A percentile compares a stretch with the other conserved stretches of the same genome.
Conservation (phyloP, 2,329 filamentous ascomycete genomes). For the Calonectria multiphialidica region DNA sequence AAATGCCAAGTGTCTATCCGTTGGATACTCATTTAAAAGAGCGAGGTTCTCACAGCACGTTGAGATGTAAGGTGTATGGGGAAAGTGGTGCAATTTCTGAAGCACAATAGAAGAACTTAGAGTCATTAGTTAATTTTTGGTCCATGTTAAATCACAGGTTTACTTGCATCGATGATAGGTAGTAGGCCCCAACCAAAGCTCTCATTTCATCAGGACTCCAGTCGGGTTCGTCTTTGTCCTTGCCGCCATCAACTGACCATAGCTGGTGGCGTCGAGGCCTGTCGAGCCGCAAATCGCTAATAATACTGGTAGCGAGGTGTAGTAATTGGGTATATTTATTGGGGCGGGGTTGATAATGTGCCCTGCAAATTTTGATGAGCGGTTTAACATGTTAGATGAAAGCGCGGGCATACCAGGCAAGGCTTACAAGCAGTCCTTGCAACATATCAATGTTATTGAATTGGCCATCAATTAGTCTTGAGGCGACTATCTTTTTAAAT, state of each 20-base stretch:
- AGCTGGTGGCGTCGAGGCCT: constrained; percentile 38
- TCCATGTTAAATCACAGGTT: fast-evolving
- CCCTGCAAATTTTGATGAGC: constrained; percentile 36
- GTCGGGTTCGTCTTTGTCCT: constrained; percentile 33
- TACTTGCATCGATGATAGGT: constrained; percentile 45
- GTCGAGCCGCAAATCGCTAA: constrained; percentile 47
- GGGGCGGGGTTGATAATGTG: constrained; percentile 46
- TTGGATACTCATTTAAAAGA: constrained; percentile 17
- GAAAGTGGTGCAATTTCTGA: constrained; percentile 45
- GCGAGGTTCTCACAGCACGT: constrained; percentile 41
- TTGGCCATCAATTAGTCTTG: constrained; percentile 30
- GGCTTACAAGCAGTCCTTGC: constrained; percentile 45
- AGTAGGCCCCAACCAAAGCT: constrained; percentile 45
- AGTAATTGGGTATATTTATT: constrained; percentile 46
- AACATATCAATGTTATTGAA: constrained; percentile 44
- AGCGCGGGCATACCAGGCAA: constrained; percentile 42
- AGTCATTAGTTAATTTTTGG: background rate
- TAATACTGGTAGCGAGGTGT: constrained; percentile 45
- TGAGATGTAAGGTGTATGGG: constrained; percentile 36
- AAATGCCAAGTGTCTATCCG: constrained; percentile 42
- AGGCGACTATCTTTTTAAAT: constrained; percentile 42
- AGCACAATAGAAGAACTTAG: constrained; percentile 45
- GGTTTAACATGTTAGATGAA: fast-evolving
- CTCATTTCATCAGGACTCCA: constrained; percentile 45
- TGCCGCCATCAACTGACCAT: constrained; percentile 41